phyloP scores from a whole-genome alignment of 768 basidiomycete genomes.

The Mycena sanguinolenta region DNA sequence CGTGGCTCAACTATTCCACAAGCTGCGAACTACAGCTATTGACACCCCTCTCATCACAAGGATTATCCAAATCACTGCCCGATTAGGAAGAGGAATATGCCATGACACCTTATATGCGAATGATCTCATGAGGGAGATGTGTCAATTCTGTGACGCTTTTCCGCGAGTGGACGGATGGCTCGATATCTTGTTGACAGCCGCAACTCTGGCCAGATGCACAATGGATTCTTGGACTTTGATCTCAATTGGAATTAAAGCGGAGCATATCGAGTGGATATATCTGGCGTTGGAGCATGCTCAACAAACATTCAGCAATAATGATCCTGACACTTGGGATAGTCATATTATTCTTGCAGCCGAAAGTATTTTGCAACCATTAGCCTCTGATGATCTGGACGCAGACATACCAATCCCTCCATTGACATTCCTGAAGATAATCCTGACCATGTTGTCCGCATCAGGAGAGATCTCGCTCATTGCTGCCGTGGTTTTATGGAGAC shows the following conservation, averaged over 20 bases:
- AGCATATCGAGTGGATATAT: conserved; percentile 14
- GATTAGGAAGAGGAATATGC: background rate
- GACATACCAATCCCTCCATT: background rate
- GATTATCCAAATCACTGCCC: conserved; percentile 4
- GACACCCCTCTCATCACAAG: background rate
- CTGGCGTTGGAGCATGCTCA: conserved; percentile 3
- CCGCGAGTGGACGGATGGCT: background rate
- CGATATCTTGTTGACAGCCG: background rate
- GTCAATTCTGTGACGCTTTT: background rate
- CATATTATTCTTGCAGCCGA: background rate
- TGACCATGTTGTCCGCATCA: background rate
- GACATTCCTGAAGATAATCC: background rate
- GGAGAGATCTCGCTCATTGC: background rate
- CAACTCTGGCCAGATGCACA: background rate
- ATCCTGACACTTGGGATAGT: background rate
- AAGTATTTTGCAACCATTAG: background rate
- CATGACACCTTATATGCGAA: background rate
- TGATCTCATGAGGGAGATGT: background rate
- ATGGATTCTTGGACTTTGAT: too few species aligned
- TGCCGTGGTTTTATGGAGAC: background rate
- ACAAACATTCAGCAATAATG: background rate
- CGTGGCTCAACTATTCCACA: background rate
- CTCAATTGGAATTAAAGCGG: too few species aligned
- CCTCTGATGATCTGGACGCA: background rate
- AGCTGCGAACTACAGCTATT: background rate